Conservation (phyloP, 495 filamentous ascomycete species). For the Aspergillus incahuasiensis region DNA sequence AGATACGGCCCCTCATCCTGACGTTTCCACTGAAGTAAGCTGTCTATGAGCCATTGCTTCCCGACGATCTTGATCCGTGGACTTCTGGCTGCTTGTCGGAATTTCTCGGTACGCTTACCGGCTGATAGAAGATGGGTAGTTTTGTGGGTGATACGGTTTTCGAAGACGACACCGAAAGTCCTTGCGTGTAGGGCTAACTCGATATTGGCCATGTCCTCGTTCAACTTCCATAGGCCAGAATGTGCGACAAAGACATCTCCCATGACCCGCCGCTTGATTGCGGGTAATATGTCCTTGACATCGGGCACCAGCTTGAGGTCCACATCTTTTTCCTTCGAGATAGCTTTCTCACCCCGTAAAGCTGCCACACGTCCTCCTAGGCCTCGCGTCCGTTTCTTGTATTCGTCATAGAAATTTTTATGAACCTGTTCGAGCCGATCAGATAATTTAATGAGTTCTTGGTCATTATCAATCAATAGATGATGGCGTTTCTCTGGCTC, state of each 20-base stretch:
- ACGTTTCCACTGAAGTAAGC: conserved; percentile 70
- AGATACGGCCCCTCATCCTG: conserved; percentile 73
- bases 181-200: conserved; percentile 82
- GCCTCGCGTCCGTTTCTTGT: conserved; percentile 45
- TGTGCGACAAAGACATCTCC: conserved; percentile 69
- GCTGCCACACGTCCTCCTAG: conserved; percentile 57
- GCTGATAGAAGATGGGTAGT: conserved; percentile 69
- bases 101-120: conserved; percentile 82
- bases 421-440: conserved; percentile 71
- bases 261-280: conserved; percentile 69
- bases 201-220: conserved; percentile 65
- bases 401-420: conserved; percentile 72
- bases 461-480: conserved; percentile 78
- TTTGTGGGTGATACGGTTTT: conserved; percentile 49
- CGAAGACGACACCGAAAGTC: conserved; percentile 75
- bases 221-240: conserved; percentile 64
- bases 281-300: conserved; percentile 73
- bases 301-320: conserved; percentile 74
- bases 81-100: conserved; percentile 68
- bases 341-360: conserved; percentile 49
- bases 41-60: conserved; percentile 82
- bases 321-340: conserved; percentile 48
- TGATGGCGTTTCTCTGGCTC: conserved; percentile 60
- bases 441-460: conserved; percentile 70
- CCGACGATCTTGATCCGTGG: conserved; percentile 82